Evolutionary conservation across 257 asterid species (phyloP), one percentile per base, ranked within the genome.

Genomic region (Prunella vulgaris): DNA sequence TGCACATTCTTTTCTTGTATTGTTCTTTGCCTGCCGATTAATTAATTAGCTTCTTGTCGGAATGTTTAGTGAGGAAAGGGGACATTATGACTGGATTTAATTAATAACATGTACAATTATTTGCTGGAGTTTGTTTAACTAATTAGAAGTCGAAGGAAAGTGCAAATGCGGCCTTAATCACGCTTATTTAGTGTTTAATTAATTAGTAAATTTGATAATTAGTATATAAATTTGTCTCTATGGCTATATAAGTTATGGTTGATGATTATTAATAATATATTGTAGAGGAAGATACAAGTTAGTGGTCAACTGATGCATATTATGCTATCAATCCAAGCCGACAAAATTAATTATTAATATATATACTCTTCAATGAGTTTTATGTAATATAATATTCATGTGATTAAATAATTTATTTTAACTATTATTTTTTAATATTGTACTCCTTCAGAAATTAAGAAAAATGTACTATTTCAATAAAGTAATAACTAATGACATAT

Each of bases 241-340:
- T 40, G 2, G 7, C 51, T 42, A n/a, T n/a, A n/a, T n/a, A 42
- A 42, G 9, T 42, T 42, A 13, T 13, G 10, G 10, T 48, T 3
- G 52, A 25, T 25, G n/a, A n/a, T n/a, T n/a, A n/a, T n/a, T n/a
- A n/a, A n/a, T 25, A 3, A 25, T 25, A 40, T 46, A 46, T n/a
- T n/a, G 21, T 5, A n/a, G 52, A 4, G n/a, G 46, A 32, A 32
- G 37, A 32, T 32, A 59, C 73, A 48, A 72, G 69, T 46, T 62
- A 71, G 72, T 10, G 44, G 70, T 60, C 77, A 68, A 74, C 35
- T 18, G 51, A 42, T 3, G 17, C 17, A 42, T 42, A 42, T 42
- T 5, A 12, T 42, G 17, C 28, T 37, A 56, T 76, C 60, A 60
- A 58, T 76, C 62, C 7, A n/a, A 25, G 56, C 60, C 74, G 77